phyloP scores from a whole-genome alignment of 129 eudicot genomes.

The Ambrosia artemisiifolia region DNA sequence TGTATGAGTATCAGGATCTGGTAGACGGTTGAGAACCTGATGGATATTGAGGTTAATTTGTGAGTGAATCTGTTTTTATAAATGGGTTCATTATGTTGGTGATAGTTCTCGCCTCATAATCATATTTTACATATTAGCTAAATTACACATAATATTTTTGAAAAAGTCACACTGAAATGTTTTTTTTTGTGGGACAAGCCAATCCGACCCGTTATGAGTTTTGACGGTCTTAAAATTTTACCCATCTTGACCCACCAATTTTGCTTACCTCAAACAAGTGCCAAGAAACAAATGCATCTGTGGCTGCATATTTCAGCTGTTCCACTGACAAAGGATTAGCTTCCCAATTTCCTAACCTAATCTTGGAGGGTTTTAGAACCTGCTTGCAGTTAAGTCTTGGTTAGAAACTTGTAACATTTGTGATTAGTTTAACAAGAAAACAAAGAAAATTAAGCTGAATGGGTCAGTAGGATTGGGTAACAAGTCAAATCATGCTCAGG shows the following conservation, averaged over 20 bases:
- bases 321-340: slow-evolving; percentile 53
- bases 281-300: slow-evolving; percentile 87
- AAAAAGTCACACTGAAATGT: not conserved
- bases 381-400: slow-evolving; percentile 18
- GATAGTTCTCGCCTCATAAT: not conserved
- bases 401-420: not conserved
- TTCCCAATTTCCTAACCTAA: slow-evolving; percentile 87
- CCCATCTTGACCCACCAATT: not conserved
- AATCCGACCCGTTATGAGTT: not conserved
- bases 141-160: not conserved
- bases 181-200: not conserved
- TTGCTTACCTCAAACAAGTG: slow-evolving; percentile 58
- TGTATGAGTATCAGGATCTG: slow-evolving; percentile 29
- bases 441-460: too few species aligned
- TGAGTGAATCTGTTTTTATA: not conserved
- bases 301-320: slow-evolving; percentile 71
- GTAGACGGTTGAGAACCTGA: slow-evolving; percentile 49
- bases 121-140: not conserved
- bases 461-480: too few species aligned
- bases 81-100: not conserved
- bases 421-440: not conserved
- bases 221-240: not conserved
- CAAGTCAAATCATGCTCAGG: too few species aligned
- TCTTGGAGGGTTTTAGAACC: slow-evolving; percentile 63
- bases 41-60: not conserved